Conservation (phyloP, 2,329 filamentous ascomycete genomes). For the Sordariomycetes sp. region DNA sequence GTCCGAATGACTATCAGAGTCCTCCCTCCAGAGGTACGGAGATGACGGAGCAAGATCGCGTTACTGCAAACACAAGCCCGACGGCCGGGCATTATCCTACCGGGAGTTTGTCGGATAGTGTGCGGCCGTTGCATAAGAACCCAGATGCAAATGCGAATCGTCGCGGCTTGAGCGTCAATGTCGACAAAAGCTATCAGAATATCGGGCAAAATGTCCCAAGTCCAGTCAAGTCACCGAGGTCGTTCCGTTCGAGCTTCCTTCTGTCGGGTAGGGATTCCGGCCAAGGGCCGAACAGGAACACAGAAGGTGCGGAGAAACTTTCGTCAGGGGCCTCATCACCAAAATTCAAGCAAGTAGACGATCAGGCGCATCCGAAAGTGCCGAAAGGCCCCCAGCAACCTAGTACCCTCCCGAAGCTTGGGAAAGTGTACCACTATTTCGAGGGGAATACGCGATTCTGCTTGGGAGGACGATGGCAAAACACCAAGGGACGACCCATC, state of each 20-base stretch:
- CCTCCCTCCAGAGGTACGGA: constrained; percentile 74
- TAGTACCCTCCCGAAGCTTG: constrained; percentile 21
- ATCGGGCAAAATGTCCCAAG: constrained; percentile 40
- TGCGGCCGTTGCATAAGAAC: constrained; percentile 60
- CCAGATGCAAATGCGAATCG: constrained; percentile 14
- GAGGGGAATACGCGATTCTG: constrained; percentile 89
- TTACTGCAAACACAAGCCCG: constrained; percentile 67
- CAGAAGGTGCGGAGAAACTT: constrained; percentile 70
- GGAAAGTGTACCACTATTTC: constrained; percentile 82
- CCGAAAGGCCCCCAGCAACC: background rate
- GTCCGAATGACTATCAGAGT: constrained; percentile 39
- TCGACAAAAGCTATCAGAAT: constrained; percentile 50
- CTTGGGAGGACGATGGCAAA: constrained; percentile 76
- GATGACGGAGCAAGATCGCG: constrained; percentile 65
- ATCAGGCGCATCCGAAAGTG: constrained; percentile 10
- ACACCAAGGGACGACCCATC: constrained; percentile 77
- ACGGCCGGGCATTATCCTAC: constrained; percentile 47
- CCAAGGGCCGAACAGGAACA: constrained; percentile 43
- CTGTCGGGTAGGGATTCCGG: constrained; percentile 46
- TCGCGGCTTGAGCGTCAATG: constrained; percentile 40
- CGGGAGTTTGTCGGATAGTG: constrained; percentile 66
- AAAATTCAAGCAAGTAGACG: constrained; percentile 42
- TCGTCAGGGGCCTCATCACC: constrained; percentile 73
- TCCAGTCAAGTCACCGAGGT: constrained; percentile 62
- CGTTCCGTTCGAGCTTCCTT: constrained; percentile 69